A percentile compares a stretch with the other conserved stretches of the same genome.
phyloP scores from a whole-genome alignment of 208 protist genomes.

The Acanthamoeba castellanii region DNA sequence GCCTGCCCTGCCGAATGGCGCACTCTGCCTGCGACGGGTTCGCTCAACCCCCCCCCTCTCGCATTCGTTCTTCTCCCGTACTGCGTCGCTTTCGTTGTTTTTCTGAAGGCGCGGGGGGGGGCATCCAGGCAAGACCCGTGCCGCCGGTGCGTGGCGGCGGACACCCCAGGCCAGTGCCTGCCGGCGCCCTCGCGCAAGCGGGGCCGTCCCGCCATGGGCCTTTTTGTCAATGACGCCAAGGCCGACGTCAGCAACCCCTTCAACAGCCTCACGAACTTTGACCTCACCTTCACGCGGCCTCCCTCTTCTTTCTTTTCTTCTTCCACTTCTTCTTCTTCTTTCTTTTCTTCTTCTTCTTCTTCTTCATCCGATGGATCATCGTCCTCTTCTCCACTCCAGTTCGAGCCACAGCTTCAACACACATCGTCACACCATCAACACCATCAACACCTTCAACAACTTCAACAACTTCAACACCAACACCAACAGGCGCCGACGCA shows the following conservation, averaged over 20 bases:
- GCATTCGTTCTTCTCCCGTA: not conserved
- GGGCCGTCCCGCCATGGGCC: not conserved
- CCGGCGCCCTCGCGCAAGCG: not conserved
- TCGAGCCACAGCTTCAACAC: no score
- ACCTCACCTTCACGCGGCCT: no score
- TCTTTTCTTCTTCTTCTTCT: no score
- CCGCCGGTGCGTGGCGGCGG: not conserved
- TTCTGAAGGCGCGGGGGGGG: not conserved
- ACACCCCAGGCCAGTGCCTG: not conserved
- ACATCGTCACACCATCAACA: no score
- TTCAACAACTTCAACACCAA: no score
- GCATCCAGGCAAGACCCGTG: not conserved
- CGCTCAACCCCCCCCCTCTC: not conserved
- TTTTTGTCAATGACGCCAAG: not conserved
- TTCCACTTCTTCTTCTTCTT: no score
- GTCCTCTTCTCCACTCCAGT: no score
- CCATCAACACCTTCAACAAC: no score
- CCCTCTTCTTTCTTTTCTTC: no score
- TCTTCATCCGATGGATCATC: no score
- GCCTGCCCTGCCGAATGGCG: not conserved
- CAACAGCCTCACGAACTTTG: not conserved
- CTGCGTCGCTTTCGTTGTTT: not conserved
- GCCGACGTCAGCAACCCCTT: no score
- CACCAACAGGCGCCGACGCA: no score
- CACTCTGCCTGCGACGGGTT: conserved; percentile 36